Evolutionary conservation across 1,284 basidiomycete species (phyloP), one percentile per base, ranked within the genome.

Genomic region (Tremellales sp.): DNA sequence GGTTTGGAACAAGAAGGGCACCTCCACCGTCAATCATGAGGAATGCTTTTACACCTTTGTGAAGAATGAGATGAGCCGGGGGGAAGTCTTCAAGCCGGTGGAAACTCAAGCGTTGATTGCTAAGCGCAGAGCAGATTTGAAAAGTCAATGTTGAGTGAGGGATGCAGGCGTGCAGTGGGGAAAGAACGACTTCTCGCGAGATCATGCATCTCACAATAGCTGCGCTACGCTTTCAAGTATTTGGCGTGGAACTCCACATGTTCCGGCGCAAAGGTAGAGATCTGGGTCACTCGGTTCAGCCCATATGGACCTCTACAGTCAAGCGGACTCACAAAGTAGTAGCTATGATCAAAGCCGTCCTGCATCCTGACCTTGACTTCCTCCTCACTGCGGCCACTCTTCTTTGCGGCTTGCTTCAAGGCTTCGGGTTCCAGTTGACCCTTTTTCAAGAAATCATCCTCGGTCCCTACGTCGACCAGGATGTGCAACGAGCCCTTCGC

Each of bases 371-470:
- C 83, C 43, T 81, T 75, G 8, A 97, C 86, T 65, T 87, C 81
- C n/a, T 80, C 76, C 54, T 85, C 81, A 41, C 82, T 80, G 57
- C 86, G 81, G 1, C 86, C 86, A 7, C 81, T 79, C 45, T 81
- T 78, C 47, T 84, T 77, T 2, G 87, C 85, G 0, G 85, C 87
- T 58, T 82, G 80, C 47, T 86, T 71, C 66, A 98, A 89, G 63
- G 86, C 84, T 66, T 97, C 88, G 0, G 94, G 94, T 37, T 90
- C 79, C 9, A 98, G 79, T 70, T 97, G 91, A 13, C 82, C 82
- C 57, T 85, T 77, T 62, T 88, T 82, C 70, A 88, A 86, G 68
- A 93, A 97, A 57, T 86, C 79, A 73, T 97, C 94, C 3, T 72
- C 84, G 6, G 84, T 85, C 14, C 93, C 89, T 66, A 87, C 89